Evolutionary conservation across 768 basidiomycete species (phyloP).

Genomic region (Tephrocybe sp.): DNA sequence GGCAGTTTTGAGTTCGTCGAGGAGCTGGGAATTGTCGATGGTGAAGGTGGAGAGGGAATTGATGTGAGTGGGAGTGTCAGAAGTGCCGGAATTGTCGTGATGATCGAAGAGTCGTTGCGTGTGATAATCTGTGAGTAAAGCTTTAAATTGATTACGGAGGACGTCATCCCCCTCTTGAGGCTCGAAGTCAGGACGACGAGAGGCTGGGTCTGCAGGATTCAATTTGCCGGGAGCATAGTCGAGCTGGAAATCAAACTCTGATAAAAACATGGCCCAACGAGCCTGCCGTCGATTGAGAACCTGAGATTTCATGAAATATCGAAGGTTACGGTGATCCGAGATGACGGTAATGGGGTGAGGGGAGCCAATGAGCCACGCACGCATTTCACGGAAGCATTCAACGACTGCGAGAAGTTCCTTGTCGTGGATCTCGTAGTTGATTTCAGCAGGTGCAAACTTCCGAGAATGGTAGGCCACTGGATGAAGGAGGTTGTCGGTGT

Average conservation of each 20-base stretch:
- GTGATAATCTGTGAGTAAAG: slow-evolving; percentile 28
- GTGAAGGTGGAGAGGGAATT: slow-evolving; percentile 17
- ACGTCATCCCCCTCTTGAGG: slow-evolving; percentile 29
- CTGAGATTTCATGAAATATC: slow-evolving; percentile 39
- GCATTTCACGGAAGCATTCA: slow-evolving; percentile 31
- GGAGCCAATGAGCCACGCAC: slow-evolving; percentile 30
- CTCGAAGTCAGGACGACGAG: slow-evolving; percentile 26
- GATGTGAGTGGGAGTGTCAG: background rate
- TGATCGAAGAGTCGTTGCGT: slow-evolving; percentile 17
- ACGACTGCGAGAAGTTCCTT: slow-evolving; percentile 52
- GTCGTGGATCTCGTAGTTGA: slow-evolving; percentile 49
- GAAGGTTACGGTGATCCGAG: slow-evolving; percentile 39
- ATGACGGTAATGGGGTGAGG: slow-evolving; percentile 20
- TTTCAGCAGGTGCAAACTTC: slow-evolving; percentile 33
- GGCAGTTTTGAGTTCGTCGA: slow-evolving; percentile 20
- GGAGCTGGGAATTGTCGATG: slow-evolving; percentile 25
- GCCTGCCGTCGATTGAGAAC: slow-evolving; percentile 44
- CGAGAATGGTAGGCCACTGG: slow-evolving; percentile 38
- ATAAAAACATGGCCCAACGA: slow-evolving; percentile 42
- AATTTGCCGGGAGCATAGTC: slow-evolving; percentile 25
- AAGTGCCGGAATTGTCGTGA: slow-evolving; percentile 1
- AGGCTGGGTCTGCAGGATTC: slow-evolving; percentile 31
- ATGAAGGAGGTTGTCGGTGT: slow-evolving; percentile 26
- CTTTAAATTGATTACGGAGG: slow-evolving; percentile 22
- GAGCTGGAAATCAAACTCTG: slow-evolving; percentile 35